Conservation (phyloP, 768 basidiomycete species). For the Mycena amicta region DNA sequence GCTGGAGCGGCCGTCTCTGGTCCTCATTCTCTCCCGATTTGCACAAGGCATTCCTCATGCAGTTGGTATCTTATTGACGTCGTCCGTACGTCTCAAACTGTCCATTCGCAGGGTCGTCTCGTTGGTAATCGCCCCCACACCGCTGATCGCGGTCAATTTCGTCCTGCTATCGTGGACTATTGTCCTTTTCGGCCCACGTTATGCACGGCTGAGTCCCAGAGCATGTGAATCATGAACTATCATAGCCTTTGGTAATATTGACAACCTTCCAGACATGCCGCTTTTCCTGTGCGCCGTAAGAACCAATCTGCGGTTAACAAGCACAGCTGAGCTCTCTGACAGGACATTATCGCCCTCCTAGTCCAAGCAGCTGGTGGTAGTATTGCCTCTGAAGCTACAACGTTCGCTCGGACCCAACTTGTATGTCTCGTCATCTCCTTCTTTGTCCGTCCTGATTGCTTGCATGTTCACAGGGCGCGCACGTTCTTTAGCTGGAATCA, state of each 20-base stretch:
- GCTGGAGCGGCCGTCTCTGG: conserved; percentile 61
- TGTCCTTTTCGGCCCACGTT: conserved; percentile 34
- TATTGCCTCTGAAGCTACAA: conserved; percentile 34
- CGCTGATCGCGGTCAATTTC: conserved; percentile 53
- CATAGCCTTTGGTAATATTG: background rate
- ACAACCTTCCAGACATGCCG: background rate
- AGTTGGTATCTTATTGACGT: conserved; percentile 42
- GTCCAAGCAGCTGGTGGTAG: conserved; percentile 44
- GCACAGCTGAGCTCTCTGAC: conserved; percentile 23
- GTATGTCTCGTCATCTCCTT: background rate
- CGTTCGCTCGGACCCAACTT: background rate
- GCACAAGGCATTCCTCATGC: conserved; percentile 38
- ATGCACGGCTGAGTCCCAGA: conserved; percentile 35
- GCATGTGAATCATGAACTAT: conserved; percentile 11
- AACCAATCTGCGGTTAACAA: conserved; percentile 24
- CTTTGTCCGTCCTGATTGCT: background rate
- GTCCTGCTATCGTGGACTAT: conserved; percentile 41
- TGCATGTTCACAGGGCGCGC: no score
- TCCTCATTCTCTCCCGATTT: conserved; percentile 35
- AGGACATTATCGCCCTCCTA: conserved; percentile 41
- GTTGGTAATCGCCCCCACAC: conserved; percentile 58
- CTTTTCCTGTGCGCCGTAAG: background rate
- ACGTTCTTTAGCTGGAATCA: no score
- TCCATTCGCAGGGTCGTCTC: conserved; percentile 40
- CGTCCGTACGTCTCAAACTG: no score